Evolutionary conservation across 768 basidiomycete species (phyloP).

Genomic region (Pleurotus sapidus): DNA sequence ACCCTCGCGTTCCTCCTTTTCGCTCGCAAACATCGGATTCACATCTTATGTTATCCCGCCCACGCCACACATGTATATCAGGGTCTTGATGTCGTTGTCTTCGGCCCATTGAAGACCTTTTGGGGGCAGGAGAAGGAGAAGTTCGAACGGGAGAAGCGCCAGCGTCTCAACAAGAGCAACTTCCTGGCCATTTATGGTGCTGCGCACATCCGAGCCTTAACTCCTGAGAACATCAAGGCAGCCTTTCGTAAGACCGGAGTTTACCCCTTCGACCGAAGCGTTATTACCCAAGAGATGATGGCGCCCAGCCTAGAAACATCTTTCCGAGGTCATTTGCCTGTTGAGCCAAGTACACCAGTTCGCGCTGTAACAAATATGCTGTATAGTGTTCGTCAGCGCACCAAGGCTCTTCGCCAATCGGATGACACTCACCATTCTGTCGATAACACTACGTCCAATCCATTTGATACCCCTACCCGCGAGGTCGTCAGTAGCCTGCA

Average conservation of each 20-base stretch:
- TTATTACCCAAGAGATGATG: conserved; percentile 20
- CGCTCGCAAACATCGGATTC: conserved; percentile 23
- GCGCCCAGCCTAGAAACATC: conserved; percentile 21
- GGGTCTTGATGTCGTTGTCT: conserved; percentile 17
- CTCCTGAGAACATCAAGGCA: conserved; percentile 9
- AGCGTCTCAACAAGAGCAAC: conserved; percentile 23
- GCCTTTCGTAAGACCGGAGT: conserved; percentile 21
- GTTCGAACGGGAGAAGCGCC: conserved; percentile 12
- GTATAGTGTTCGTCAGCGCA: neutral
- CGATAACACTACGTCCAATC: neutral
- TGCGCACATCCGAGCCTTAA: conserved; percentile 12
- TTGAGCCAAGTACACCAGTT: conserved; percentile 22
- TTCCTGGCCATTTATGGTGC: conserved; percentile 20
- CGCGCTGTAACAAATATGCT: conserved; percentile 16
- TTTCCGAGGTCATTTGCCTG: conserved; percentile 10
- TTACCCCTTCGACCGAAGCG: conserved; percentile 16
- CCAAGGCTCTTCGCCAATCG: neutral
- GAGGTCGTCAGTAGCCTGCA: neutral
- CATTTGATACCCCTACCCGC: neutral
- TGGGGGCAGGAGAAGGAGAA: conserved; percentile 13
- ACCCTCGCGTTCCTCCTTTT: conserved; percentile 23
- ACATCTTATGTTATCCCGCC: conserved; percentile 26
- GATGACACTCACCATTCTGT: neutral
- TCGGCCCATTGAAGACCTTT: conserved; percentile 11
- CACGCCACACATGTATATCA: conserved; percentile 22